A percentile compares a stretch with the other conserved stretches of the same genome.
phyloP scores from a whole-genome alignment of 2,329 filamentous ascomycete species.

The Talaromyces sp. region DNA sequence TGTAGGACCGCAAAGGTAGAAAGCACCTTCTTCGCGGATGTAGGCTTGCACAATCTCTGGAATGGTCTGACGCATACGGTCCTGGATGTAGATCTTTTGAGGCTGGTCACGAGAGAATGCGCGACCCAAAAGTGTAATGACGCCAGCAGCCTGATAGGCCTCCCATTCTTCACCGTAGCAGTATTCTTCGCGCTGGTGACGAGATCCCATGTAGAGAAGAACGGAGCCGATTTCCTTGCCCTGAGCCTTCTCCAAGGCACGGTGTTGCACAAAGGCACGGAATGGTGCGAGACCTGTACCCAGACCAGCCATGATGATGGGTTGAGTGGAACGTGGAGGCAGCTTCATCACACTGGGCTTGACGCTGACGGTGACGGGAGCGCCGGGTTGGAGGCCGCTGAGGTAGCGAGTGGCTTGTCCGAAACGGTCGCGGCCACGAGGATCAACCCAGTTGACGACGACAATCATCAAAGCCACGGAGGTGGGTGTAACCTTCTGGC shows the following conservation, averaged over 20 bases:
- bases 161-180: conserved; percentile 99
- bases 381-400: conserved; percentile 68
- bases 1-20: conserved; percentile 96
- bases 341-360: conserved; percentile 99
- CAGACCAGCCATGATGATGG: conserved; percentile 98
- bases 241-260: conserved; percentile 95
- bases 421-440: conserved; percentile 79
- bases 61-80: conserved; percentile 89
- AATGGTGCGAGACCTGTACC: conserved; percentile 98
- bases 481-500: conserved; percentile 86
- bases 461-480: conserved; percentile 95
- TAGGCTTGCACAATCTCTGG: conserved; percentile 81
- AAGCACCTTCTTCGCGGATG: conserved; percentile 79
- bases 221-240: conserved; percentile 93
- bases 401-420: conserved; percentile 93
- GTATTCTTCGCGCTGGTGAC: conserved; percentile 97
- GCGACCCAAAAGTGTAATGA: conserved; percentile 88
- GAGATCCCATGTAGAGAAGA: conserved; percentile 92
- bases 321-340: conserved; percentile 79
- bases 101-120: conserved; percentile 97
- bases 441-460: conserved; percentile 92
- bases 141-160: conserved; percentile 89
- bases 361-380: conserved; percentile 83
- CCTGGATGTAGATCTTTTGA: conserved; percentile 99
- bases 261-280: conserved; percentile 97